phyloP scores from a whole-genome alignment of 345 rosid genomes.

The Cardamine chenopodiifolia region DNA sequence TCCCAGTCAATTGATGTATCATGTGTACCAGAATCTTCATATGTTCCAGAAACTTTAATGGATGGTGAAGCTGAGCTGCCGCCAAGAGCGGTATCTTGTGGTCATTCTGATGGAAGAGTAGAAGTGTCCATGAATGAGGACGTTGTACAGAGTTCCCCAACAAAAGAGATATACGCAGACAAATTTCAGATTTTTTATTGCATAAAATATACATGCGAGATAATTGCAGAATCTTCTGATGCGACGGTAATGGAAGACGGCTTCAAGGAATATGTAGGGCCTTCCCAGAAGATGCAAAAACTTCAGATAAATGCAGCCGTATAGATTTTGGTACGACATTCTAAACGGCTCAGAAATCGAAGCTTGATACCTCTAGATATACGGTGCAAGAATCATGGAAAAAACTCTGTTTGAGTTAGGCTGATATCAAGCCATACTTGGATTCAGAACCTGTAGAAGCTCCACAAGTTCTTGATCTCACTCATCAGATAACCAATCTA shows the following conservation, averaged over 20 bases:
- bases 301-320: constrained; percentile 90
- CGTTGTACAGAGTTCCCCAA: constrained; percentile 36
- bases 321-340: constrained; percentile 57
- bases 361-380: constrained; percentile 34
- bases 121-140: constrained; percentile 56
- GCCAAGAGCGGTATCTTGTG: constrained; percentile 48
- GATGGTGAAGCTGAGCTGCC: constrained; percentile 51
- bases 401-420: constrained; percentile 49
- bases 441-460: constrained; percentile 60
- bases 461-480: constrained; percentile 50
- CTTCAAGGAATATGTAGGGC: constrained; percentile 46
- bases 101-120: constrained; percentile 47
- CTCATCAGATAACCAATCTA: constrained; percentile 61
- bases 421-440: constrained; percentile 54
- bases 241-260: constrained; percentile 53
- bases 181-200: constrained; percentile 34
- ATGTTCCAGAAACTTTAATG: constrained; percentile 79
- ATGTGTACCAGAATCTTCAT: constrained; percentile 80
- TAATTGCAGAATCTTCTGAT: constrained; percentile 48
- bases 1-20: constrained; percentile 62
- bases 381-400: constrained; percentile 70
- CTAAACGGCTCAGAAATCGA: constrained; percentile 40
- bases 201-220: constrained; percentile 41
- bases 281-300: constrained; percentile 46
- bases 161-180: constrained; percentile 49